Evolutionary conservation across 2,329 filamentous ascomycete species (phyloP).

Genomic region (Pseudogymnoascus sp.): DNA sequence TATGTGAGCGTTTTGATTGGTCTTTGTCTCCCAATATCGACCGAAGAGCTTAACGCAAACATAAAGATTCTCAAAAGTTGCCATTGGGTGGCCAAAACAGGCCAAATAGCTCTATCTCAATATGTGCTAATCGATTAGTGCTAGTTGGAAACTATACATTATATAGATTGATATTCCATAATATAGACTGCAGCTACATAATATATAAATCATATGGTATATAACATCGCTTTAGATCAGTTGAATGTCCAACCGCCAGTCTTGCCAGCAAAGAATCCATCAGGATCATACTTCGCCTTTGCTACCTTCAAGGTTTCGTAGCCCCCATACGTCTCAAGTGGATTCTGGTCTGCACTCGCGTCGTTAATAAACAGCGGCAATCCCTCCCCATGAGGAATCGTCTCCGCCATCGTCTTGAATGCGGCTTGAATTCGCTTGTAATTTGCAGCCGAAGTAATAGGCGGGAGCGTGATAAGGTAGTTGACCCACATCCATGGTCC

Average conservation of each 20-base stretch:
- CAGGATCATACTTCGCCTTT: slow-evolving; percentile 27
- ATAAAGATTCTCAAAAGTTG: not conserved
- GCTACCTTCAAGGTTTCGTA: slow-evolving; percentile 27
- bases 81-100: too few species aligned
- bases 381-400: slow-evolving; percentile 23
- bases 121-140: too few species aligned
- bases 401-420: slow-evolving; percentile 26
- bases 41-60: not conserved
- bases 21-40: not conserved
- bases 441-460: slow-evolving; percentile 19
- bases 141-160: not conserved
- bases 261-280: slow-evolving; percentile 23
- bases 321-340: slow-evolving; percentile 16
- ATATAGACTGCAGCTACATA: not conserved
- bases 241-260: slow-evolving; percentile 21
- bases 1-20: not conserved
- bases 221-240: not conserved
- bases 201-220: not conserved
- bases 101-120: too few species aligned
- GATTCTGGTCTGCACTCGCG: slow-evolving; percentile 14
- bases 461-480: slow-evolving; percentile 25
- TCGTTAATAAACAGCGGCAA: slow-evolving; percentile 27
- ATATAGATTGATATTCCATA: not conserved
- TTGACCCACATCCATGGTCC: slow-evolving; percentile 29
- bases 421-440: slow-evolving; percentile 26